Percentiles rank a stretch among this genome's conserved stretches.
Conservation (phyloP, 1,284 basidiomycete genomes). For the Tetrapyrgos nigripes region DNA sequence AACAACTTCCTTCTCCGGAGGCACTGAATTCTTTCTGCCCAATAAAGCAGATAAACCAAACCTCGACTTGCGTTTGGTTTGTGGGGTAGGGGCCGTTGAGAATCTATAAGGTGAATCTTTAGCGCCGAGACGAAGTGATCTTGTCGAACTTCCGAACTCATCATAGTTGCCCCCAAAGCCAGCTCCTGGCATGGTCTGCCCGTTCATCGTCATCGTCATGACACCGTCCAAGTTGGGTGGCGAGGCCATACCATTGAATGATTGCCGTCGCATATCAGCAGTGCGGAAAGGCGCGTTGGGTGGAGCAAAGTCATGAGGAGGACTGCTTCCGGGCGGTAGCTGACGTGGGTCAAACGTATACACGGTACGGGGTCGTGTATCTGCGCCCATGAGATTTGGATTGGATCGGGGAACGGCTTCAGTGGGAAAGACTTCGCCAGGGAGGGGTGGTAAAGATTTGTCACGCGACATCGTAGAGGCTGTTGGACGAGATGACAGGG, state of each 20-base stretch:
- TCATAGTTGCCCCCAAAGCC: slow-evolving; percentile 51
- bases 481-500: slow-evolving; percentile 22
- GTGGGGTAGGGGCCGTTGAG: slow-evolving; percentile 21
- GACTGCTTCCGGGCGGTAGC: slow-evolving; percentile 45
- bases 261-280: slow-evolving; percentile 68
- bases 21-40: slow-evolving; percentile 60
- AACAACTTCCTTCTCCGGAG: slow-evolving; percentile 36
- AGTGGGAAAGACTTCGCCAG: slow-evolving; percentile 56
- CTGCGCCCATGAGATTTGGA: slow-evolving; percentile 6
- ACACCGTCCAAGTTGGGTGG: slow-evolving; percentile 50
- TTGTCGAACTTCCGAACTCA: slow-evolving; percentile 71
- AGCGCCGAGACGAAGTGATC: slow-evolving; percentile 51
- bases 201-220: slow-evolving; percentile 16
- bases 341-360: slow-evolving; percentile 64
- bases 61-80: slow-evolving; percentile 70
- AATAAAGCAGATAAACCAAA: slow-evolving; percentile 70
- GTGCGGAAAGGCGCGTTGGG: slow-evolving; percentile 69
- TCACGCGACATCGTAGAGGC: slow-evolving; percentile 55
- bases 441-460: slow-evolving; percentile 80
- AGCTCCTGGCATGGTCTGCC: slow-evolving; percentile 24
- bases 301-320: slow-evolving; percentile 56
- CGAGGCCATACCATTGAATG: slow-evolving; percentile 70
- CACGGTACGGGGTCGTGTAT: slow-evolving; percentile 68
- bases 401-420: slow-evolving; percentile 39
- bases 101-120: background rate